Evolutionary conservation across 2,329 filamentous ascomycete genomes (phyloP), one percentile per base, ranked within the genome.

Genomic region (Plenodomus lindquistii): DNA sequence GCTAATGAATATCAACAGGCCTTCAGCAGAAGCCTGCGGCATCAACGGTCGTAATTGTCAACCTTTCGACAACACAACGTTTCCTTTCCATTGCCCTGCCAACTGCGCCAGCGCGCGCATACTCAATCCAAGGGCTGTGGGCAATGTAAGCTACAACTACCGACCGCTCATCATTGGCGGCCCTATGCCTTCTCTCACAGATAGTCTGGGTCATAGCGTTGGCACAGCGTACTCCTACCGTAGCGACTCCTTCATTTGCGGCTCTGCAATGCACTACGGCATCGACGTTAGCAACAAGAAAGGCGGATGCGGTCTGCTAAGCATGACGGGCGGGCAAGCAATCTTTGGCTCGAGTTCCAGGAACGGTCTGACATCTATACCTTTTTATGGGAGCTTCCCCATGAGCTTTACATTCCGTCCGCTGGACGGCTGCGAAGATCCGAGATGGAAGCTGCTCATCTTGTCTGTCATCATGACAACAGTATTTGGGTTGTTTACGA

Each of bases 81-180:
- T 81, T 46, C 74, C 79, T 9, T 84, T 84, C 60, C 75, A 78
- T 47, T 84, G 81, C 58, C 80, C 81, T n/a, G 77, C 81, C 20
- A 77, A 79, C 49, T 84, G 81, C 60, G 70, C 66, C 42, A 68
- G 73, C 41, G 67, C 72, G 4, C 72, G 77, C 48, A 65, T 82
- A 24, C 63, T 80, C 17, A 75, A 81, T 36, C 79, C 80, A 20
- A 73, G 77, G 51, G 71, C 75, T 11, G 77, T 84, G 38, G 81
- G 81, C 13, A 77, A 78, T 40, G 79, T 11, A 86, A 59, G 82
- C 86, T 56, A 75, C 89, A 76, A 81, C 38, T 90, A 90, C 65
- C 74, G 73, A 19, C 76, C 84, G 1, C 68, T 89, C n/a, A 81
- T 91, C 2, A 77, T 91, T 20, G 87, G 87, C n/a, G 87, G 87